Conservation (phyloP, 441 rosid genomes). For the Mallotus repandus region DNA sequence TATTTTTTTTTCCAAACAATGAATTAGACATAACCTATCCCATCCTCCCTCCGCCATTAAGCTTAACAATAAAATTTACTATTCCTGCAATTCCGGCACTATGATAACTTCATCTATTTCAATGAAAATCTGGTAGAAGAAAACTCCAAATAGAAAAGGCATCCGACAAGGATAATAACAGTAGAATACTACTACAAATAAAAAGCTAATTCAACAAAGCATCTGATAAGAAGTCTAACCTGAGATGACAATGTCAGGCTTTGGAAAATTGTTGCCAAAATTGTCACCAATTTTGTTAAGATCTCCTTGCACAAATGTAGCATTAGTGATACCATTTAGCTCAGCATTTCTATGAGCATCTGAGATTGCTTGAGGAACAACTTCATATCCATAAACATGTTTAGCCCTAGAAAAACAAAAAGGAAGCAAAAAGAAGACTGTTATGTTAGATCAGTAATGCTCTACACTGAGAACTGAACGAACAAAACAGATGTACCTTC, state of each 20-base stretch:
- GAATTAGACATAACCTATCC: neutral
- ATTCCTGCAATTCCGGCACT: too few species aligned
- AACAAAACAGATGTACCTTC: conserved; percentile 38
- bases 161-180: too few species aligned
- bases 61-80: neutral
- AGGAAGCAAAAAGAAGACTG: neutral
- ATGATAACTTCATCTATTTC: neutral
- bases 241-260: conserved; percentile 81
- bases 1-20: neutral
- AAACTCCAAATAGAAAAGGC: too few species aligned
- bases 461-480: conserved; percentile 5
- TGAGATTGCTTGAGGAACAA: conserved; percentile 85
- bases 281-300: conserved; percentile 80
- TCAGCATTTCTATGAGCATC: conserved; percentile 78
- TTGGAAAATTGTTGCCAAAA: conserved; percentile 76
- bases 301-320: conserved; percentile 90
- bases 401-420: conserved; percentile 48
- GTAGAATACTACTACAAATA: neutral
- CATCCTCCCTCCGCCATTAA: neutral
- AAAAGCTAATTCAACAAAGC: neutral
- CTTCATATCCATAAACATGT: conserved; percentile 92
- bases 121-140: neutral
- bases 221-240: conserved; percentile 41
- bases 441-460: neutral
- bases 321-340: conserved; percentile 73